Conservation (phyloP, 2,329 filamentous ascomycete species). For the Colletotrichum sp. region DNA sequence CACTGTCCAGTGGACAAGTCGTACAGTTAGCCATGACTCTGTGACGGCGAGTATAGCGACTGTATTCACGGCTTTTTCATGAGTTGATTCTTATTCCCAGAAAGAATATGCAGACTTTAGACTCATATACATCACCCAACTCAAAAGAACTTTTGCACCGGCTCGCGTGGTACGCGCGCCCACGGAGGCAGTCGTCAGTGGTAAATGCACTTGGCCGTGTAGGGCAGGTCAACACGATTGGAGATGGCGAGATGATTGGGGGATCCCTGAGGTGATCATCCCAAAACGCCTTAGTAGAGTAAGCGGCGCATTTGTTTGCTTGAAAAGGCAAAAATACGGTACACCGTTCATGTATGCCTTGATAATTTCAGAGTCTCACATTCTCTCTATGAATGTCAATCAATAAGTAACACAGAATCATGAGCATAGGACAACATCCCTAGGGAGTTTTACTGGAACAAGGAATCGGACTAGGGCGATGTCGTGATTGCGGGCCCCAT, state of each 20-base stretch:
- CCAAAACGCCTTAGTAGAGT: background rate
- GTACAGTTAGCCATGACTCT: background rate
- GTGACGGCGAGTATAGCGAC: background rate
- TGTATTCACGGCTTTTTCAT: background rate
- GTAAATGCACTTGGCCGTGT: background rate
- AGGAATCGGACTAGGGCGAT: background rate
- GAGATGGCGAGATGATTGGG: background rate
- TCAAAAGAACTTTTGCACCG: background rate
- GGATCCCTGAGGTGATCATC: background rate
- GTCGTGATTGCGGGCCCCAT: background rate
- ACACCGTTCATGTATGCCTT: background rate
- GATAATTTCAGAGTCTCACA: background rate
- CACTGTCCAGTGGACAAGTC: background rate
- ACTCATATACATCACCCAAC: background rate
- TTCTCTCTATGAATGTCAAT: background rate
- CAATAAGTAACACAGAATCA: too few relatives aligned
- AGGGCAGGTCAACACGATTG: background rate
- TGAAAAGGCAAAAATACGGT: background rate
- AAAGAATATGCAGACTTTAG: background rate
- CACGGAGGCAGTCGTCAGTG: background rate
- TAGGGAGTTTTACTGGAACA: background rate
- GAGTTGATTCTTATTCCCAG: background rate
- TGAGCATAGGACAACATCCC: too few relatives aligned
- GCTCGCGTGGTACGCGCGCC: background rate
- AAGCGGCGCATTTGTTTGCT: background rate